Evolutionary conservation across 2,329 filamentous ascomycete species (phyloP).

Genomic region (Parastagonospora nodorum): DNA sequence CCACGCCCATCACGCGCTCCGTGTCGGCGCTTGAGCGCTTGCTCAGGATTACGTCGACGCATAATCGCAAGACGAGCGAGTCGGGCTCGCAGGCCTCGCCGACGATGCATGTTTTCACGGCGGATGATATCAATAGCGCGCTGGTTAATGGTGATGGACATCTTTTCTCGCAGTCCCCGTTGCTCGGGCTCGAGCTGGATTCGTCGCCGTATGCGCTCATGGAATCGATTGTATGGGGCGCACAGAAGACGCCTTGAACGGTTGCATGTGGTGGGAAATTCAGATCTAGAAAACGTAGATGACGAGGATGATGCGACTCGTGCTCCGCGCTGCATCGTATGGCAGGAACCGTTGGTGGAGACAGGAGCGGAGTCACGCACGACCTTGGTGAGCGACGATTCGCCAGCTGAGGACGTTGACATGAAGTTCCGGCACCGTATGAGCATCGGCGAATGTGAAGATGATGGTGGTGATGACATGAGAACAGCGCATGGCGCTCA

Average conservation of each 20-base stretch:
- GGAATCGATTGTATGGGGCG: conserved; percentile 55
- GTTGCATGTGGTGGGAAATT: background rate
- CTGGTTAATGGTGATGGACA: conserved; percentile 38
- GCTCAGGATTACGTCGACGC: conserved; percentile 36
- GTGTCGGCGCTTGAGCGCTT: conserved; percentile 53
- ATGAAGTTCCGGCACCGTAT: background rate
- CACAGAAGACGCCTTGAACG: conserved; percentile 37
- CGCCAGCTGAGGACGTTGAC: too few species aligned
- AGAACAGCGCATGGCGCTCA: too few species aligned
- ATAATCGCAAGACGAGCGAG: conserved; percentile 30
- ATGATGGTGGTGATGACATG: too few species aligned
- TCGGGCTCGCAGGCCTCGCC: conserved; percentile 39
- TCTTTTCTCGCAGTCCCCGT: conserved; percentile 40
- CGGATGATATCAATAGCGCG: conserved; percentile 45
- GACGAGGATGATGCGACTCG: background rate
- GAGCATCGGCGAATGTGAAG: too few species aligned
- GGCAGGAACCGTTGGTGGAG: too few species aligned
- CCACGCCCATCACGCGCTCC: conserved; percentile 54
- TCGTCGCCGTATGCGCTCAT: conserved; percentile 54
- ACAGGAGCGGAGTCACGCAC: too few species aligned
- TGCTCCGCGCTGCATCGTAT: background rate
- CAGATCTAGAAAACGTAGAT: too few species aligned
- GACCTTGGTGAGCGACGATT: too few species aligned
- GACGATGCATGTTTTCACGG: conserved; percentile 38
- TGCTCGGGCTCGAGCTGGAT: conserved; percentile 47